Conservation (phyloP, 2,329 filamentous ascomycete species). For the Epichloe aotearoae region DNA sequence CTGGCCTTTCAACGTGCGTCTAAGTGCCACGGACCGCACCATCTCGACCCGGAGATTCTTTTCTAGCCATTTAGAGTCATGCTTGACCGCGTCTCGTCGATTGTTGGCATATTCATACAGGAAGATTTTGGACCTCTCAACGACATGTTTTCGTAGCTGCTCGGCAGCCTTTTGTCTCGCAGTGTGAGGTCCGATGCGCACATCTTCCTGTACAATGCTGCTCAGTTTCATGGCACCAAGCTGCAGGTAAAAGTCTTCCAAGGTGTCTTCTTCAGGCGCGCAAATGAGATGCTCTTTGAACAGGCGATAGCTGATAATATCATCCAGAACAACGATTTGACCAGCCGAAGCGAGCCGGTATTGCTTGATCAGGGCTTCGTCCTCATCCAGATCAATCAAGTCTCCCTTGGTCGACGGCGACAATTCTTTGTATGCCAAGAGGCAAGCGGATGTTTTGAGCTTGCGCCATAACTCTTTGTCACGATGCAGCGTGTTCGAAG, state of each 20-base stretch:
- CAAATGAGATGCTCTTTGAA: conserved; percentile 79
- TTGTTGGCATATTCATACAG: conserved; percentile 64
- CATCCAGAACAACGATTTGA: conserved; percentile 69
- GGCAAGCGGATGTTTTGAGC: conserved; percentile 62
- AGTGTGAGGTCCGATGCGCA: conserved; percentile 53
- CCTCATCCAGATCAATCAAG: conserved; percentile 40
- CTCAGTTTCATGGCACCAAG: conserved; percentile 70
- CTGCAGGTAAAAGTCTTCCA: conserved; percentile 74
- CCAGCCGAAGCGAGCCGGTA: conserved; percentile 63
- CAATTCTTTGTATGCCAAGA: conserved; percentile 74
- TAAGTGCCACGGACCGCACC: conserved; percentile 66
- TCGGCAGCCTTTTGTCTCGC: conserved; percentile 56
- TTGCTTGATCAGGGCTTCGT: conserved; percentile 55
- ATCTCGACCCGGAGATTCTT: conserved; percentile 67
- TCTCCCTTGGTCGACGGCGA: conserved; percentile 31
- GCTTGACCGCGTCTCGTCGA: conserved; percentile 62
- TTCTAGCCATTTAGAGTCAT: conserved; percentile 83
- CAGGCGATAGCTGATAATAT: conserved; percentile 75
- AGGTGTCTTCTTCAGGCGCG: conserved; percentile 74
- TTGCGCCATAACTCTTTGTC: conserved; percentile 67
- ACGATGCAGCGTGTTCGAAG: conserved; percentile 53
- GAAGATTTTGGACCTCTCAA: conserved; percentile 83
- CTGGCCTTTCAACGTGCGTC: conserved; percentile 60
- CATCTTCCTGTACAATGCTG: conserved; percentile 63
- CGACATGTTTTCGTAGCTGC: conserved; percentile 63